Percentiles rank a stretch among this genome's conserved stretches.
These are phyloP conservation scores for Xylariaceae sp. DNA, from an alignment of 2,329 filamentous ascomycete genomes.

Conservation along the genomic window DNA sequence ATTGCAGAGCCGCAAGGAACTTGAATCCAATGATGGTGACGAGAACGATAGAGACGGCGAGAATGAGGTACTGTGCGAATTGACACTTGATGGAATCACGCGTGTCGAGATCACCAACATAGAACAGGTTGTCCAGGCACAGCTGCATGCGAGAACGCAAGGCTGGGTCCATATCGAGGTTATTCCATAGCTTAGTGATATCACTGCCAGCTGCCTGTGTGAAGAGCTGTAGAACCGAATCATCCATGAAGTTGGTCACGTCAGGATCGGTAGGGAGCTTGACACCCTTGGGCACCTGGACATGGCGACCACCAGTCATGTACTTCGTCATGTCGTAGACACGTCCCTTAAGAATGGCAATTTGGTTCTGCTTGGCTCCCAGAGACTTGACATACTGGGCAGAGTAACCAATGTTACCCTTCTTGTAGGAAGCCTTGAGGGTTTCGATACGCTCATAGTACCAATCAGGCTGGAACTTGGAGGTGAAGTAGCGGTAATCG, in stretches of 20 bases:
- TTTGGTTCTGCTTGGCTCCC: slow-evolving; percentile 54
- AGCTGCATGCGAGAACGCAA: slow-evolving; percentile 65
- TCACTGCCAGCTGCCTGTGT: slow-evolving; percentile 69
- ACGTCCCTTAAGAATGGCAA: slow-evolving; percentile 71
- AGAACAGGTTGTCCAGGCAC: slow-evolving; percentile 93
- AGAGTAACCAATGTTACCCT: slow-evolving; percentile 82
- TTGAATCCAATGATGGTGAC: slow-evolving; percentile 86
- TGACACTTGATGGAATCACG: slow-evolving; percentile 78
- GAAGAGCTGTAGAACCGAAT: slow-evolving; percentile 70
- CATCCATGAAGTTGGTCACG: slow-evolving; percentile 75
- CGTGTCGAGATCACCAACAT: slow-evolving; percentile 86
- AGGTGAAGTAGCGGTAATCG: slow-evolving; percentile 82
- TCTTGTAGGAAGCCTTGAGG: slow-evolving; percentile 73
- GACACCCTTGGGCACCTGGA: slow-evolving; percentile 52
- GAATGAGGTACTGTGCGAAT: slow-evolving; percentile 83
- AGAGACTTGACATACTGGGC: slow-evolving; percentile 69
- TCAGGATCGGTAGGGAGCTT: slow-evolving; percentile 39
- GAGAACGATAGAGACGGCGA: slow-evolving; percentile 77
- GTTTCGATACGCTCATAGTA: slow-evolving; percentile 82
- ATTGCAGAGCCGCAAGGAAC: slow-evolving; percentile 93
- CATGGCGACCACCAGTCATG: slow-evolving; percentile 64
- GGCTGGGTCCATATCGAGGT: slow-evolving; percentile 53
- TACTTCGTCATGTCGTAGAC: slow-evolving; percentile 92
- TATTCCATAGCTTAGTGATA: slow-evolving; percentile 76
- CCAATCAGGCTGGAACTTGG: slow-evolving; percentile 84